Conservation (phyloP, 2,329 filamentous ascomycete species). For the Periconia macrospinosa region DNA sequence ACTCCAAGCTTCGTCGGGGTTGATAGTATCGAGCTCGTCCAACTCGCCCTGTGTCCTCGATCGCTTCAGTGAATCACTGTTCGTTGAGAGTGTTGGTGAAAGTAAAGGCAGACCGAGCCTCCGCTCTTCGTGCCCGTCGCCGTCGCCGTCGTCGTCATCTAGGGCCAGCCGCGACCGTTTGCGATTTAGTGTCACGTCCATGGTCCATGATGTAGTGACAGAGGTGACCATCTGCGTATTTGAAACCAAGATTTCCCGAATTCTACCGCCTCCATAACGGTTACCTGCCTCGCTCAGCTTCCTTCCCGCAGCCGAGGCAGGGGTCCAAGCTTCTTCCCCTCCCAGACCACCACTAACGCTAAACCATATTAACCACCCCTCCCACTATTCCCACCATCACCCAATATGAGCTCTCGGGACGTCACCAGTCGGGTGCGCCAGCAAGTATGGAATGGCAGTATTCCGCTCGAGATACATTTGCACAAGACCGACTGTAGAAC, state of each 20-base stretch:
- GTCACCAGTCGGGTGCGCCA: slow-evolving; percentile 47
- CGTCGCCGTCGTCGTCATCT: slow-evolving; percentile 31
- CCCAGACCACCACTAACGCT: too few relatives aligned
- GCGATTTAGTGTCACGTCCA: slow-evolving; percentile 32
- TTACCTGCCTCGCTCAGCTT: background rate
- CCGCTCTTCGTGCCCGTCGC: slow-evolving; percentile 13
- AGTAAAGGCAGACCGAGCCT: slow-evolving; percentile 14
- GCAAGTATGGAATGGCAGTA: slow-evolving; percentile 60
- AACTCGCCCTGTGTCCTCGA: slow-evolving; percentile 40
- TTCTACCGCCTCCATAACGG: background rate
- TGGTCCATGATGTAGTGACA: slow-evolving; percentile 24
- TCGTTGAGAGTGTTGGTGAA: slow-evolving; percentile 19
- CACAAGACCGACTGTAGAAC: slow-evolving; percentile 62
- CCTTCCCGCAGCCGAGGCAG: background rate
- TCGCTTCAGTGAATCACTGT: slow-evolving; percentile 34
- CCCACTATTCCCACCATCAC: slow-evolving; percentile 1
- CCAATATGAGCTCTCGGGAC: slow-evolving; percentile 30
- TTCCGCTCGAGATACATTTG: slow-evolving; percentile 63
- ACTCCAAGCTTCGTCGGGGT: slow-evolving; percentile 32
- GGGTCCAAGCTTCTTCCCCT: background rate
- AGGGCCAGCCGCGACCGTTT: slow-evolving; percentile 36
- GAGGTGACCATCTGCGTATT: slow-evolving; percentile 16
- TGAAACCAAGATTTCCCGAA: too few relatives aligned
- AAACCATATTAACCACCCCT: background rate
- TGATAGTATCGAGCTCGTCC: slow-evolving; percentile 36